These are phyloP conservation scores for Talaromyces piceae DNA, from an alignment of 2,329 filamentous ascomycete genomes.

Conservation along the genomic window DNA sequence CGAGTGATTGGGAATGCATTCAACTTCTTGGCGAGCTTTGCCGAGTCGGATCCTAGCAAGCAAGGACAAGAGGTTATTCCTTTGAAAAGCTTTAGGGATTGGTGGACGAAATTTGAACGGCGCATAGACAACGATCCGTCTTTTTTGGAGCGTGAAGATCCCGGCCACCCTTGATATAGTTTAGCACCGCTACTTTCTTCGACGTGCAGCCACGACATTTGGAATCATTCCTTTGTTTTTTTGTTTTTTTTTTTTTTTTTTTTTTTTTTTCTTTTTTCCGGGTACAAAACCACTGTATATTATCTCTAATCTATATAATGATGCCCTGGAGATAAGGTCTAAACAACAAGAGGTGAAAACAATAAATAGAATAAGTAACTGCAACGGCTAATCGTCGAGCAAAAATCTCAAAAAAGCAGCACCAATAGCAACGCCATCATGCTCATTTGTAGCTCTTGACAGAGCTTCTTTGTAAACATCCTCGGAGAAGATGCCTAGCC, in stretches of 20 bases:
- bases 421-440: conserved; percentile 74
- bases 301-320: conserved; percentile 10
- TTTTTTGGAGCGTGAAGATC: conserved; percentile 71
- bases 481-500: conserved; percentile 53
- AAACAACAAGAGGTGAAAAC: no score
- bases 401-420: conserved; percentile 71
- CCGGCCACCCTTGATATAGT: conserved; percentile 18
- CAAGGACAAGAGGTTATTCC: conserved; percentile 78
- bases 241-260: no score
- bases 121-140: conserved; percentile 76
- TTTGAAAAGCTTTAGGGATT: conserved; percentile 90
- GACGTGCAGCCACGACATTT: neutral
- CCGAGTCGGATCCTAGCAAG: conserved; percentile 46
- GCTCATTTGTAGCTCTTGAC: conserved; percentile 55
- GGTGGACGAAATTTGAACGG: conserved; percentile 95
- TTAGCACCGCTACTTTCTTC: neutral
- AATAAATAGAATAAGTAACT: no score
- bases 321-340: neutral
- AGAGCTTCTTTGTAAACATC: conserved; percentile 63
- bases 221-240: neutral
- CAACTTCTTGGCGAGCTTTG: conserved; percentile 89
- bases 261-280: no score
- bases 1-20: conserved; percentile 95
- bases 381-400: conserved; percentile 47
- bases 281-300: conserved; percentile 3